These are phyloP conservation scores for Mariannaea elegans DNA, from an alignment of 2,329 filamentous ascomycete genomes.

Conservation along the genomic window DNA sequence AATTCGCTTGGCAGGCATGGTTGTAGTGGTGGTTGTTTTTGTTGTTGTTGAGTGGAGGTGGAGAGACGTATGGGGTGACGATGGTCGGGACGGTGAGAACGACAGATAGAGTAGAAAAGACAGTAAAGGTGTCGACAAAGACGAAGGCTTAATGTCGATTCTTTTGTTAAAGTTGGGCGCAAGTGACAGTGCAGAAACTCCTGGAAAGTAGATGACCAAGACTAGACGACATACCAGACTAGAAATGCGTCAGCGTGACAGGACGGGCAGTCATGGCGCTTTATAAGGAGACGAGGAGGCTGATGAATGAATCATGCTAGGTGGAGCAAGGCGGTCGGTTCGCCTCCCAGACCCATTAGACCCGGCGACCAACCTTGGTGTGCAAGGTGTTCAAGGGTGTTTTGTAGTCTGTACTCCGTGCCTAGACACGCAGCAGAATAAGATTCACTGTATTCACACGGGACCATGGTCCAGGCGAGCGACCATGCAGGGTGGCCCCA, in stretches of 20 bases:
- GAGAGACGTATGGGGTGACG: conserved; percentile 15
- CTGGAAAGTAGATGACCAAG: conserved; percentile 26
- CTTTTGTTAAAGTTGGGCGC: conserved; percentile 7
- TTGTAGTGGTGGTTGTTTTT: conserved; percentile 31
- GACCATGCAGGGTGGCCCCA: conserved; percentile 18
- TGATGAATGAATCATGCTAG: conserved; percentile 44
- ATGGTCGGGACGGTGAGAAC: conserved; percentile 27
- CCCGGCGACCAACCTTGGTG: conserved; percentile 10
- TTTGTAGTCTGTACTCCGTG: not conserved
- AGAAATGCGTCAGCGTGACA: conserved; percentile 25
- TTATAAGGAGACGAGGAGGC: conserved; percentile 41
- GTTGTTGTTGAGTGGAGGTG: conserved; percentile 1
- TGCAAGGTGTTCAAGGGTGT: conserved; percentile 3
- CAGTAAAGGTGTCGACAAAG: conserved; percentile 2
- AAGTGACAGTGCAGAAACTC: conserved; percentile 26
- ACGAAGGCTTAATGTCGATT: not conserved
- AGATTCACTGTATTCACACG: conserved; percentile 13
- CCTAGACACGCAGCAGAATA: conserved; percentile 1
- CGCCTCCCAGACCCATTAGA: conserved; percentile 33
- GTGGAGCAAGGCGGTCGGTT: conserved; percentile 39
- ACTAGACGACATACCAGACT: conserved; percentile 29
- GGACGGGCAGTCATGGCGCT: conserved; percentile 27
- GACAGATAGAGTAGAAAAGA: conserved; percentile 1
- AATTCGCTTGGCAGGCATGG: conserved; percentile 78
- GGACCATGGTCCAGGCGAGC: conserved; percentile 14